Percentiles rank a stretch among this genome's conserved stretches.
Conservation (phyloP, 75 land plant genomes). For the Picea sitchensis region DNA sequence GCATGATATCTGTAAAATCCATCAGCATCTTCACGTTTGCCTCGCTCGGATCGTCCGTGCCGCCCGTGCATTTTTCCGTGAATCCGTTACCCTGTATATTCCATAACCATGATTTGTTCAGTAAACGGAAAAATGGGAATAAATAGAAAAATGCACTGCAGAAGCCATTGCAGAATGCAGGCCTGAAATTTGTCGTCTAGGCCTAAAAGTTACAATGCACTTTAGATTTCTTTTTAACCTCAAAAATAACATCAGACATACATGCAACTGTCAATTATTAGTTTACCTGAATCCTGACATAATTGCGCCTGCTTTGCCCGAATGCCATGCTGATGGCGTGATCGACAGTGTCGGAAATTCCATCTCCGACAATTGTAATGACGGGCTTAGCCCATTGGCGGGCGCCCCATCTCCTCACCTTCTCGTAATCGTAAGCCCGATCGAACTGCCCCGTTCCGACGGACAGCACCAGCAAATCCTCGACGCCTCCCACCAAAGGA, state of each 20-base stretch:
- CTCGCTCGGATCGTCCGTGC: conserved; percentile 26
- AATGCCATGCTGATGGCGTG: conserved; percentile 80
- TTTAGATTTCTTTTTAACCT: not conserved
- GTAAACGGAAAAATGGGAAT: not conserved
- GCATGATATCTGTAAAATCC: conserved; percentile 24
- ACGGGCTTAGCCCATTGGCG: conserved; percentile 64
- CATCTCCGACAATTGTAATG: conserved; percentile 63
- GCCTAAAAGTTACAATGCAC: not conserved
- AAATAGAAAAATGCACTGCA: not conserved
- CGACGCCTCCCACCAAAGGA: conserved; percentile 68
- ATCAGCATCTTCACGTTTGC: conserved; percentile 16
- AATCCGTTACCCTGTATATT: conserved; percentile 10
- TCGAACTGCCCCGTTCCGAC: conserved; percentile 70
- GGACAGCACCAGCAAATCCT: conserved; percentile 79
- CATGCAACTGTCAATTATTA: not conserved
- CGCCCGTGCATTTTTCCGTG: conserved; percentile 12
- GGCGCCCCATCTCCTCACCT: conserved; percentile 37
- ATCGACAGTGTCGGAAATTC: conserved; percentile 86
- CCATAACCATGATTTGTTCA: not conserved
- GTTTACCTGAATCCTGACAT: conserved; percentile 79
- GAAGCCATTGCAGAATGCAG: not conserved
- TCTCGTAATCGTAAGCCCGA: conserved; percentile 17
- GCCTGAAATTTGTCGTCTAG: not conserved
- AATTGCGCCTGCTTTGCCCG: conserved; percentile 49
- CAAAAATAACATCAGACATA: not conserved